Evolutionary conservation across 257 asterid species (phyloP).

Genomic region (Datura wrightii): DNA sequence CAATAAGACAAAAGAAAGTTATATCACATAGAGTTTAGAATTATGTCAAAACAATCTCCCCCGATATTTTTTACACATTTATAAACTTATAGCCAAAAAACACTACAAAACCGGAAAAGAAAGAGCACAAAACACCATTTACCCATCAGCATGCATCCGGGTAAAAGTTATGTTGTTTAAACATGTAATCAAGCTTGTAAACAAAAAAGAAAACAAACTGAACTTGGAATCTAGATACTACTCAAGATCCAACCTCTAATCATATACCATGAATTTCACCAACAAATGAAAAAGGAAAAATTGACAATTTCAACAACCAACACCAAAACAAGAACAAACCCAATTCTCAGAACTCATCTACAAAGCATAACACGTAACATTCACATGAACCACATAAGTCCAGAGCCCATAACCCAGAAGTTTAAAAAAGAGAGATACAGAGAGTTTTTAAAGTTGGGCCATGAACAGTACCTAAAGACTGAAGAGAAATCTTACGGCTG

Average conservation of each 20-base stretch:
- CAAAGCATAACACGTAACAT: background rate
- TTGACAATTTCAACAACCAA: background rate
- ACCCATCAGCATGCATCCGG: no score
- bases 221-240: background rate
- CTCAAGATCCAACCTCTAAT: conserved; percentile 14
- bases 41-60: background rate
- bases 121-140: background rate
- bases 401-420: background rate
- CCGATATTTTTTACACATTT: background rate
- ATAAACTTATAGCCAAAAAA: background rate
- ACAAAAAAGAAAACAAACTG: background rate
- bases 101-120: background rate
- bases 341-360: background rate
- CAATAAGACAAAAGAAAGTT: background rate
- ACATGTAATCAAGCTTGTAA: background rate
- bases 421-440: background rate
- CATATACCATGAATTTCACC: background rate
- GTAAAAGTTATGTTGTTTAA: background rate
- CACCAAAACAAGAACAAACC: background rate
- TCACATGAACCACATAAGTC: background rate
- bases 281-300: background rate
- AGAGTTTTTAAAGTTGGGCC: background rate
- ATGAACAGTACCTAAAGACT: background rate
- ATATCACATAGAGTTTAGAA: background rate
- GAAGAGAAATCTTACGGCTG: background rate